Conservation (phyloP, 352 stramenopile genomes). For the Globisporangium uncinulatum region DNA sequence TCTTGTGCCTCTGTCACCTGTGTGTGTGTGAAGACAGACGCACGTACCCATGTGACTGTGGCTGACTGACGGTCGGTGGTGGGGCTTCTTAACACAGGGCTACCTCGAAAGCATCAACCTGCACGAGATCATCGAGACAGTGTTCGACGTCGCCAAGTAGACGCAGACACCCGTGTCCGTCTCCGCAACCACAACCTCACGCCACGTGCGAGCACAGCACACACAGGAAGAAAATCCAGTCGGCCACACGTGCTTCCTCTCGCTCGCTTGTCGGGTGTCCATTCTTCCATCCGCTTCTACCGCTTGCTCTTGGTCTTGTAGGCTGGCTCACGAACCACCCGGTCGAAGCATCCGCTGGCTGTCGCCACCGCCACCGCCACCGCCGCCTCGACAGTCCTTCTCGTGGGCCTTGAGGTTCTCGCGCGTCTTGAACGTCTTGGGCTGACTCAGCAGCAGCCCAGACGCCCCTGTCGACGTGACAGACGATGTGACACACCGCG, state of each 20-base stretch:
- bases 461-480: constrained; percentile 1
- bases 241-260: too few species aligned
- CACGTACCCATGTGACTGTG: background rate
- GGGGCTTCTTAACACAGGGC: constrained; percentile 27
- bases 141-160: constrained; percentile 85
- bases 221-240: too few species aligned
- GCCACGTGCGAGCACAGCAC: too few species aligned
- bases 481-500: constrained; percentile 21
- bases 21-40: background rate
- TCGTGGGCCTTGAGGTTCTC: constrained; percentile 70
- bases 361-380: background rate
- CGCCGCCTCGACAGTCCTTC: constrained; percentile 44
- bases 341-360: background rate
- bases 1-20: background rate
- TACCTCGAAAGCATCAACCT: constrained; percentile 87
- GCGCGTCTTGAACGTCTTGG: constrained; percentile 64
- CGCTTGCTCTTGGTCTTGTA: too few species aligned
- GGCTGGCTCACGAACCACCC: background rate
- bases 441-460: background rate
- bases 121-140: constrained; percentile 76
- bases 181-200: too few species aligned
- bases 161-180: background rate
- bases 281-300: too few species aligned
- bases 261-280: too few species aligned
- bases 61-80: background rate